A percentile compares a stretch with the other conserved stretches of the same genome.
These are phyloP conservation scores for Pythium utonaiense DNA, from an alignment of 352 stramenopile species.

Conservation along the genomic window DNA sequence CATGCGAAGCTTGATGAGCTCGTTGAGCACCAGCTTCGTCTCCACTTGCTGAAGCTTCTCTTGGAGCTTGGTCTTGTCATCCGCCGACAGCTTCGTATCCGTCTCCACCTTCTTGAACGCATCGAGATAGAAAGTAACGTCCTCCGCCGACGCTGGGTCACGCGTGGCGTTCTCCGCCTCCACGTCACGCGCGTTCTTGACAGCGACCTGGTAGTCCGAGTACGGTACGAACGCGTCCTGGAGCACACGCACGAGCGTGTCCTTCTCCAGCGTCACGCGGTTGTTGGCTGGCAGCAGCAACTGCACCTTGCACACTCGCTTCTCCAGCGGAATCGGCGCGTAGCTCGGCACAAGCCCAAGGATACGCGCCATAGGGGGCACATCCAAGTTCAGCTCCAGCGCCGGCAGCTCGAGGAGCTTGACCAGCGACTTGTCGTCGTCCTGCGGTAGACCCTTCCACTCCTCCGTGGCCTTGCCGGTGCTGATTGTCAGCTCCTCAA, in stretches of 20 bases:
- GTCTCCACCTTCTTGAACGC: slow-evolving; percentile 26
- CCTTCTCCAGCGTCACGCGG: slow-evolving; percentile 21
- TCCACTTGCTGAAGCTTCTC: slow-evolving; percentile 21
- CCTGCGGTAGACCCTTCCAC: slow-evolving; percentile 14
- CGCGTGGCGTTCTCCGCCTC: slow-evolving; percentile 13
- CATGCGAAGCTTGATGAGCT: slow-evolving; percentile 25
- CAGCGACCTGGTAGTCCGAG: slow-evolving; percentile 25
- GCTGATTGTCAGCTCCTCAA: slow-evolving; percentile 19
- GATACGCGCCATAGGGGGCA: slow-evolving; percentile 27
- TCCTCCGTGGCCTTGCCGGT: slow-evolving; percentile 15
- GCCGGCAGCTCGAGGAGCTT: slow-evolving; percentile 19
- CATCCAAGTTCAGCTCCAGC: slow-evolving; percentile 24
- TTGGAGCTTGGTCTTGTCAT: slow-evolving; percentile 20
- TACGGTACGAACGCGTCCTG: slow-evolving; percentile 28
- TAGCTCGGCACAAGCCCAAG: slow-evolving; percentile 26
- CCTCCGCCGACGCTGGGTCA: slow-evolving; percentile 15
- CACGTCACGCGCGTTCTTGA: slow-evolving; percentile 20
- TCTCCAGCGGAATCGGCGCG: slow-evolving; percentile 26
- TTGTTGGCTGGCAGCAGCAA: slow-evolving; percentile 22
- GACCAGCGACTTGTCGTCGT: slow-evolving; percentile 15
- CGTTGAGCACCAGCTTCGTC: slow-evolving; percentile 19
- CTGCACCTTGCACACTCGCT: slow-evolving; percentile 26
- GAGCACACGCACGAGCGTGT: slow-evolving; percentile 17
- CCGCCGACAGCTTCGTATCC: slow-evolving; percentile 23
- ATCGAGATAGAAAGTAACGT: slow-evolving; percentile 26